Percentiles rank a stretch among this genome's conserved stretches.
Conservation (phyloP, 257 asterid species). For the Apocynum venetum region DNA sequence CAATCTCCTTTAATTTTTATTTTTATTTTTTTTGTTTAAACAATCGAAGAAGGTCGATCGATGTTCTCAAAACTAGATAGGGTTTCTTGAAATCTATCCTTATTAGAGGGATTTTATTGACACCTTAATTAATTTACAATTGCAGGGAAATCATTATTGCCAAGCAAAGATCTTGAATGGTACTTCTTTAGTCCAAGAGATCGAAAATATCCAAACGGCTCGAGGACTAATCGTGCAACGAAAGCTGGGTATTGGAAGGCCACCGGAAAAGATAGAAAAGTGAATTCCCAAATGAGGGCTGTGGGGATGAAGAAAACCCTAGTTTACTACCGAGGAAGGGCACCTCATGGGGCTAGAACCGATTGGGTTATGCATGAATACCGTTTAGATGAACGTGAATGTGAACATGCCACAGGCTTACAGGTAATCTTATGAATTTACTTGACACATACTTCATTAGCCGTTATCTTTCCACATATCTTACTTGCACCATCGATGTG, state of each 20-base stretch:
- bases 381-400: conserved; percentile 89
- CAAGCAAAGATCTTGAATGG: conserved; percentile 99
- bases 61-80: not conserved
- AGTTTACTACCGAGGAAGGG: conserved; percentile 93
- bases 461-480: not conserved
- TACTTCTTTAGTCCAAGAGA: conserved; percentile 94
- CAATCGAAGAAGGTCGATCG: not conserved
- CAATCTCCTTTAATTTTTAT: not conserved
- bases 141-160: conserved; percentile 78
- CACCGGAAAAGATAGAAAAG: conserved; percentile 92
- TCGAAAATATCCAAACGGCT: conserved; percentile 93
- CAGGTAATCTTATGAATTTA: conserved; percentile 42
- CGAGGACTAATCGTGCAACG: conserved; percentile 94
- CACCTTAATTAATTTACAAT: not conserved
- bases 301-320: conserved; percentile 99
- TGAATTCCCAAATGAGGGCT: conserved; percentile 65
- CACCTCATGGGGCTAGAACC: conserved; percentile 94
- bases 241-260: conserved; percentile 99
- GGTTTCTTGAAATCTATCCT: not conserved
- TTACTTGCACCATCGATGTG: not conserved
- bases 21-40: not conserved
- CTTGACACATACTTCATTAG: too few relatives aligned
- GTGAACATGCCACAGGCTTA: conserved; percentile 61
- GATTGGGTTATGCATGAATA: conserved; percentile 99
- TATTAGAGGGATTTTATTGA: too few relatives aligned